Conservation (phyloP, 2,329 filamentous ascomycete species). For the Penicillium polonicum region DNA sequence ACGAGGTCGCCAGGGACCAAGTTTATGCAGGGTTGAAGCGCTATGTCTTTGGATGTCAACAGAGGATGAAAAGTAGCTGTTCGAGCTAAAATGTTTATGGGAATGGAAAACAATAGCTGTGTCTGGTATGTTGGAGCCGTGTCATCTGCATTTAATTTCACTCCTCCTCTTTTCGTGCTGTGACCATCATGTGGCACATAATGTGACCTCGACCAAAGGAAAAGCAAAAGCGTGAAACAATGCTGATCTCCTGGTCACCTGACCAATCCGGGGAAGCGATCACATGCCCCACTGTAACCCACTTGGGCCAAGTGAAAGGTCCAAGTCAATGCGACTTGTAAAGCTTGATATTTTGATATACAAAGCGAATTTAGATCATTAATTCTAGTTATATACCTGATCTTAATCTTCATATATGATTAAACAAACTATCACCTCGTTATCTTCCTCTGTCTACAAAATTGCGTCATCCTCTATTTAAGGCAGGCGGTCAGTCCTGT, state of each 20-base stretch:
- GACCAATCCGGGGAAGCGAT: conserved; percentile 9
- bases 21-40: conserved; percentile 14
- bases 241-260: conserved; percentile 6
- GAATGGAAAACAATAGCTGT: not conserved
- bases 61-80: not conserved
- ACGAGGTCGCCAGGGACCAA: not conserved
- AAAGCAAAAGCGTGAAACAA: conserved; percentile 1
- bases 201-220: not conserved
- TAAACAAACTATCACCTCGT: not conserved
- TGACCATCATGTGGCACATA: conserved; percentile 9
- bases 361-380: not conserved
- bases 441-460: not conserved
- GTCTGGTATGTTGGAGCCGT: conserved; percentile 16
- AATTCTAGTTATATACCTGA: not conserved
- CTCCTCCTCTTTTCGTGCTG: conserved; percentile 2
- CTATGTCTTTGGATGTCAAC: not conserved
- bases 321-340: not conserved
- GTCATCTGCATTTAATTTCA: not conserved
- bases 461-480: conserved; percentile 1
- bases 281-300: conserved; percentile 10
- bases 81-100: not conserved
- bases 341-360: not conserved
- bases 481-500: conserved; percentile 7
- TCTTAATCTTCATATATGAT: not conserved
- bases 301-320: not conserved